These are phyloP conservation scores for Calonectria ilicicola DNA, from an alignment of 2,329 filamentous ascomycete genomes.

Conservation along the genomic window DNA sequence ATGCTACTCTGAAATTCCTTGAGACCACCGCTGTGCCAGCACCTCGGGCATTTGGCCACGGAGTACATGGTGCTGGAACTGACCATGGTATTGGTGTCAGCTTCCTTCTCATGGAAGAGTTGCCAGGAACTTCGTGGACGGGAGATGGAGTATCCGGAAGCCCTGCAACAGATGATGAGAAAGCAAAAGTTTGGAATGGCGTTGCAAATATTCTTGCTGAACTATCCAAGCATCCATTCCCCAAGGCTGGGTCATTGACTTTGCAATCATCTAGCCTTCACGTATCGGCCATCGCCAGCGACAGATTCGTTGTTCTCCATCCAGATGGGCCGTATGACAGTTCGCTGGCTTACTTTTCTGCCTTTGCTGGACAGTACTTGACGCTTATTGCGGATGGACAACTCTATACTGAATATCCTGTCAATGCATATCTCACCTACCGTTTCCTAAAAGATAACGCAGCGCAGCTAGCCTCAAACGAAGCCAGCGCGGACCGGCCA, in stretches of 20 bases:
- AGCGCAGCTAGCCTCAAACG: neutral
- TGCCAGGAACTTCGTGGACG: neutral
- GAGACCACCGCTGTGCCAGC: neutral
- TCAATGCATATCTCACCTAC: slow-evolving; percentile 51
- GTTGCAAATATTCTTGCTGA: neutral
- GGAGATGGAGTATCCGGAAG: neutral
- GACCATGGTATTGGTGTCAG: neutral
- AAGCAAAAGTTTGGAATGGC: neutral
- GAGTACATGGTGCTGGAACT: neutral
- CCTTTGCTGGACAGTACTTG: slow-evolving; percentile 41
- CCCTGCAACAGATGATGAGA: neutral
- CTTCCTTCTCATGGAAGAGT: neutral
- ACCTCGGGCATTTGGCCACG: neutral
- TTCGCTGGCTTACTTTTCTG: slow-evolving; percentile 35
- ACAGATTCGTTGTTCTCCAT: slow-evolving; percentile 42
- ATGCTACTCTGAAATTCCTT: neutral
- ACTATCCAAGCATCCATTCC: neutral
- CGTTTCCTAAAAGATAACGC: slow-evolving; percentile 38
- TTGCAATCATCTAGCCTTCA: neutral
- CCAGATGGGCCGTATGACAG: slow-evolving; percentile 34
- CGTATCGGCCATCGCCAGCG: slow-evolving; percentile 42
- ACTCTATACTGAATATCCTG: slow-evolving; percentile 24
- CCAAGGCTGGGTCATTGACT: neutral
- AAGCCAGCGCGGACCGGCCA: neutral
- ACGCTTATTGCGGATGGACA: slow-evolving; percentile 46